Evolutionary conservation across 192 early-diverging fungal genomes (phyloP).

Genomic region (Spizellomyces punctatus): DNA sequence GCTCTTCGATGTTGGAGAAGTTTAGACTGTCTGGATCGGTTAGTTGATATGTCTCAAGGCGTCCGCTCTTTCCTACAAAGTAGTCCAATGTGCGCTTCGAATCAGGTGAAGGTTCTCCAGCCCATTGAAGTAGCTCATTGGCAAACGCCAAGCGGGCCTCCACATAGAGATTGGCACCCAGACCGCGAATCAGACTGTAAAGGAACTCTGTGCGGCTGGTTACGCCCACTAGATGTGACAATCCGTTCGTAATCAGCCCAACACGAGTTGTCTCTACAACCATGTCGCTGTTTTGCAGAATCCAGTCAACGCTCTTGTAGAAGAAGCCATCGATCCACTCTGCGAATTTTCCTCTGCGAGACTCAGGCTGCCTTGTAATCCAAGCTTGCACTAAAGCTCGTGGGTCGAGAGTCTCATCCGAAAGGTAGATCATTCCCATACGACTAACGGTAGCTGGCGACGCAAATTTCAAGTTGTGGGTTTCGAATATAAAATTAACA

Average conservation of each 20-base stretch:
- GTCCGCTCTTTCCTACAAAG: constrained; percentile 39
- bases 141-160: constrained; percentile 49
- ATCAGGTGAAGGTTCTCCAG: constrained; percentile 45
- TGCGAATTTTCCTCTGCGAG: constrained; percentile 18
- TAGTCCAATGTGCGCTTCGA: constrained; percentile 49
- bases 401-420: constrained; percentile 58
- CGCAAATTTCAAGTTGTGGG: constrained; percentile 61
- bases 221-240: constrained; percentile 47
- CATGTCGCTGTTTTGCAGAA: constrained; percentile 42
- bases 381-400: constrained; percentile 46
- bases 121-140: constrained; percentile 48
- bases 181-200: constrained; percentile 50
- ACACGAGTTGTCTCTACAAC: constrained; percentile 55
- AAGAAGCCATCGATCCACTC: constrained; percentile 47
- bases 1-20: constrained; percentile 31
- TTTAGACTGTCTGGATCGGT: constrained; percentile 29
- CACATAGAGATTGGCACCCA: constrained; percentile 51
- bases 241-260: constrained; percentile 52
- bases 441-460: constrained; percentile 64
- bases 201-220: constrained; percentile 43
- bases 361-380: constrained; percentile 41
- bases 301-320: constrained; percentile 50
- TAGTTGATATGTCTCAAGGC: constrained; percentile 37
- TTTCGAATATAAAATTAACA: constrained; percentile 67
- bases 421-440: constrained; percentile 71